phyloP scores from a whole-genome alignment of 2,329 filamentous ascomycete genomes.

The Amylocarpus encephaloides region DNA sequence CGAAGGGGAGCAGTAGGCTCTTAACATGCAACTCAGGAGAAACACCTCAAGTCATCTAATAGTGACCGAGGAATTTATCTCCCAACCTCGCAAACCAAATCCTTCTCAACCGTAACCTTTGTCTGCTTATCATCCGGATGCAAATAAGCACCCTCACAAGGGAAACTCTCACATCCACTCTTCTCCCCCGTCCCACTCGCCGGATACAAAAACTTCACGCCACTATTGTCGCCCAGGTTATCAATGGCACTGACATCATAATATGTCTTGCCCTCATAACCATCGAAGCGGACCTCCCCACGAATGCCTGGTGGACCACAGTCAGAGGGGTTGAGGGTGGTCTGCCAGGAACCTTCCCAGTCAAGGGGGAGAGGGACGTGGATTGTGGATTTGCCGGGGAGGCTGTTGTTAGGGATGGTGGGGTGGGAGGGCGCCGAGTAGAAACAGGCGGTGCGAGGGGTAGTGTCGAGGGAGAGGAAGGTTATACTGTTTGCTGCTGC shows the following conservation, averaged over 20 bases:
- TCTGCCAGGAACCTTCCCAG: conserved; percentile 1
- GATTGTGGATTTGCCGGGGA: not conserved
- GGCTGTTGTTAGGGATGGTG: not conserved
- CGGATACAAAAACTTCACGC: conserved; percentile 1
- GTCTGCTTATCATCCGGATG: conserved; percentile 1
- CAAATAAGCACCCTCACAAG: not conserved
- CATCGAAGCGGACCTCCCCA: conserved; percentile 1
- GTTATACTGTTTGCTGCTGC: not conserved
- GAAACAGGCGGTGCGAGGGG: not conserved
- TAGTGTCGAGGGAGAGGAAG: not conserved
- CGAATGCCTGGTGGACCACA: conserved; percentile 1
- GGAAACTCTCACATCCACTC: conserved; percentile 1
- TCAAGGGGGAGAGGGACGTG: not conserved
- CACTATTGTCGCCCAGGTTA: not conserved
- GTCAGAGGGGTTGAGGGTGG: not conserved
- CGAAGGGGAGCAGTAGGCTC: too few relatives aligned
- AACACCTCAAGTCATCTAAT: too few relatives aligned
- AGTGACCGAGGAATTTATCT: not conserved
- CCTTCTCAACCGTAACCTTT: not conserved
- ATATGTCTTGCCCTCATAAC: conserved; percentile 1
- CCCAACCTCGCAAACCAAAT: conserved; percentile 3
- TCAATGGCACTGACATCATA: conserved; percentile 4
- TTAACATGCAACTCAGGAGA: too few relatives aligned
- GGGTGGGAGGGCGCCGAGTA: not conserved
- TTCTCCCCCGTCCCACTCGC: not conserved